A percentile compares a stretch with the other conserved stretches of the same genome.
Evolutionary conservation across 148 eudicot genomes (phyloP).

Genomic region (Nepenthes mirabilis): DNA sequence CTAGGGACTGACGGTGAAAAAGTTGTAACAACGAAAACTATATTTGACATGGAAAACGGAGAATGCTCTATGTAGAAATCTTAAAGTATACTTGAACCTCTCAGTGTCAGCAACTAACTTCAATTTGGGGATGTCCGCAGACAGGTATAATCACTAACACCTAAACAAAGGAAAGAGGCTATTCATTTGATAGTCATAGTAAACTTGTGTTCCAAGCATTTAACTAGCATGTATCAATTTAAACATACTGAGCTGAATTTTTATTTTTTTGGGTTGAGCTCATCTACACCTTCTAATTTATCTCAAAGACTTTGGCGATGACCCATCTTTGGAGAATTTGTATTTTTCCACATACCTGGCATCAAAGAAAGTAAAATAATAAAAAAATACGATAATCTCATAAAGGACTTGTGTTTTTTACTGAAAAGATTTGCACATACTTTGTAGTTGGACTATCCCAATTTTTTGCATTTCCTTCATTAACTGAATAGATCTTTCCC

Average conservation of each 20-base stretch:
- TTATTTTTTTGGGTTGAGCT: not conserved
- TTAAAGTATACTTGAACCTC: no score
- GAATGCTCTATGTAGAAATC: no score
- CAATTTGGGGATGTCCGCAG: no score
- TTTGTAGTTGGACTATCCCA: constrained; percentile 90
- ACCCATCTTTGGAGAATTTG: constrained; percentile 88
- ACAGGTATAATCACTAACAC: no score
- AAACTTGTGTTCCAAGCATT: not conserved
- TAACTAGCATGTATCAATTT: not conserved
- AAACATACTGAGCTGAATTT: not conserved
- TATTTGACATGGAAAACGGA: no score
- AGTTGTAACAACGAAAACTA: no score
- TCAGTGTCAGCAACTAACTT: no score
- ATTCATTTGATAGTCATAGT: no score
- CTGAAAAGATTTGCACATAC: constrained; percentile 21
- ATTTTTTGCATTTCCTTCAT: constrained; percentile 97
- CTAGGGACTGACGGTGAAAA: no score
- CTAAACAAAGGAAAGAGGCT: no score
- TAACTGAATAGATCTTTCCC: constrained; percentile 91
- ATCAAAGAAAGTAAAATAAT: constrained; percentile 4
- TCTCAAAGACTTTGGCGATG: constrained; percentile 85
- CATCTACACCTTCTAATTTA: constrained; percentile 77
- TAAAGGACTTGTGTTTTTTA: not conserved
- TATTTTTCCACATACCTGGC: constrained; percentile 80
- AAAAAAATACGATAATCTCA: not conserved